Percentiles rank a stretch among this genome's conserved stretches.
These are phyloP conservation scores for Picochlorum sp. DNA, from an alignment of 139 green algal species.

Conservation along the genomic window DNA sequence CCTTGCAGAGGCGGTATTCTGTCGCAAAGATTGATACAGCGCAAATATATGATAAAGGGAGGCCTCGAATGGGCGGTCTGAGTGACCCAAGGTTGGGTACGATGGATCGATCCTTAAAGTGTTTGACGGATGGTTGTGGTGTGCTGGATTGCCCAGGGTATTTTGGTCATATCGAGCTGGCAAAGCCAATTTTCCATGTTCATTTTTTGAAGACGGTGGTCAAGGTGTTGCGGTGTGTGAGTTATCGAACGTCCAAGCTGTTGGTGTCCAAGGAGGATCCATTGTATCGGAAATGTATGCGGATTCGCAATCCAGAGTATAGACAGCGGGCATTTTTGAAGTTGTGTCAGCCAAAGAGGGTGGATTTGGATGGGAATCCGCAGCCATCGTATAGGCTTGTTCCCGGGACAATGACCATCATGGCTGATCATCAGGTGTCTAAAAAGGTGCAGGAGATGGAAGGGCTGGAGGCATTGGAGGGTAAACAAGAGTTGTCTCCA, in stretches of 20 bases:
- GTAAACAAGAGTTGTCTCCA: slow-evolving; percentile 80
- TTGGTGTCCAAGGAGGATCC: slow-evolving; percentile 70
- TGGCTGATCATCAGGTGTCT: slow-evolving; percentile 77
- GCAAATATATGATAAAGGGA: slow-evolving; percentile 87
- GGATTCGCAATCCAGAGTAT: slow-evolving; percentile 59
- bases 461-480: slow-evolving; percentile 41
- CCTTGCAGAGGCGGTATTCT: slow-evolving; percentile 72
- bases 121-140: slow-evolving; percentile 64
- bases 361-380: slow-evolving; percentile 52
- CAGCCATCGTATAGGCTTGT: slow-evolving; percentile 85
- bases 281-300: slow-evolving; percentile 55
- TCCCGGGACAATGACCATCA: slow-evolving; percentile 67
- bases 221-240: slow-evolving; percentile 88
- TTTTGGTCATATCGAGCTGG: slow-evolving; percentile 96
- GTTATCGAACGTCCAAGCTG: slow-evolving; percentile 81
- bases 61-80: slow-evolving; percentile 80
- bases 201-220: slow-evolving; percentile 94
- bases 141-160: slow-evolving; percentile 88
- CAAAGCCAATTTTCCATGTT: slow-evolving; percentile 91
- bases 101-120: slow-evolving; percentile 76
- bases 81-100: slow-evolving; percentile 88
- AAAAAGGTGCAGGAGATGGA: slow-evolving; percentile 53
- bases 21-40: slow-evolving; percentile 72
- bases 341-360: slow-evolving; percentile 41
- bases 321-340: slow-evolving; percentile 55